Percentiles rank a stretch among this genome's conserved stretches.
Evolutionary conservation across 208 protist genomes (phyloP).

Genomic region (Trypanosoma avium): DNA sequence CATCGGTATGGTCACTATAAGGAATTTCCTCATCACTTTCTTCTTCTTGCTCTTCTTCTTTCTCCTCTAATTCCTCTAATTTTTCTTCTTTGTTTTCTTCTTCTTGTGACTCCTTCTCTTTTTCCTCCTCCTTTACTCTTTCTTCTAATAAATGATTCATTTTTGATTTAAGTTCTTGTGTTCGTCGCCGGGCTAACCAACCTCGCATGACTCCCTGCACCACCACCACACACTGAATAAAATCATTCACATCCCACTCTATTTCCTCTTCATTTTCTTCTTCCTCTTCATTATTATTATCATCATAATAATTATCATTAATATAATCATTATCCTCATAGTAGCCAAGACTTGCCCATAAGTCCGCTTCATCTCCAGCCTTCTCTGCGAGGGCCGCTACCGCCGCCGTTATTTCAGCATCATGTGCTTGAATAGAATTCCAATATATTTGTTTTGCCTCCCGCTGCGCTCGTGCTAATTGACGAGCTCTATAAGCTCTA

Average conservation of each 20-base stretch:
- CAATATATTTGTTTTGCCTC: constrained; percentile 24
- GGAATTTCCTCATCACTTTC: no score
- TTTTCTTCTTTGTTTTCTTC: no score
- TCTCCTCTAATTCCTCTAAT: no score
- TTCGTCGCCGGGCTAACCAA: constrained; percentile 6
- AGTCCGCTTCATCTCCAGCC: not conserved
- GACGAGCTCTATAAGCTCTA: constrained; percentile 17
- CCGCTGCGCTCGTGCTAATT: constrained; percentile 5
- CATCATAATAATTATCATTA: not conserved
- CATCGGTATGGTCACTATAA: no score
- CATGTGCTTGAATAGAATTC: constrained; percentile 22
- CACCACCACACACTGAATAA: constrained; percentile 7
- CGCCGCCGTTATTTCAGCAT: constrained; percentile 25
- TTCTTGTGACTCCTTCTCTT: constrained; percentile 2
- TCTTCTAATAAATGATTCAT: not conserved
- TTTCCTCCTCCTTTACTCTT: constrained; percentile 10
- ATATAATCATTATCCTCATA: constrained; percentile 5
- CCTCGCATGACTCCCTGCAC: constrained; percentile 12
- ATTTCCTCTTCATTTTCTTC: not conserved
- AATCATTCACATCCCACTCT: not conserved
- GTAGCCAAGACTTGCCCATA: constrained; percentile 22
- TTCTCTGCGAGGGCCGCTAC: constrained; percentile 22
- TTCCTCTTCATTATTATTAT: not conserved
- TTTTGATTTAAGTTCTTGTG: constrained; percentile 6
- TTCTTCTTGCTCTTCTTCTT: not conserved